Base-by-base conservation (phyloP, 768 basidiomycete genomes). In the Lentinula detonsa region DNA sequence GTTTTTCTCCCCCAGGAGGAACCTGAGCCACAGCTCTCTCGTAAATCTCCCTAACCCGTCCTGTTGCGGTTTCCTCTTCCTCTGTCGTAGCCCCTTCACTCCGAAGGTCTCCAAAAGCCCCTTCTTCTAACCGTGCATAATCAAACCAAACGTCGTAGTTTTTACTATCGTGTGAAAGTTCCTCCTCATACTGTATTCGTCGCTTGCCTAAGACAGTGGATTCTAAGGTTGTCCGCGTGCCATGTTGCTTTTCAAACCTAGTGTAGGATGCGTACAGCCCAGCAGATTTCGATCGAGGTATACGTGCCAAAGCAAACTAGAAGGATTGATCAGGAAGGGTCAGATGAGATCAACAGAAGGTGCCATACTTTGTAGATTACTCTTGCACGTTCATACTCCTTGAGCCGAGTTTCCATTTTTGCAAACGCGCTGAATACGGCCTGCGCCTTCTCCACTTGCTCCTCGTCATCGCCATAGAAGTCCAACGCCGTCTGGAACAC, bases 121-220 rank as follows among this genome's bases (percentile, higher is more conserved):
- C 91, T 73, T 98, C 97, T 70, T 98, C 97, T 37, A 99, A 71
- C 16, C 95, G 83, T 21, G 93, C 84, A 66, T 96, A 96, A 68
- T 98, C 97, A 69, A 99, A 98, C 97, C 97, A 99, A 0, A 90
- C 88, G 72, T 98, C 97, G 70, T 98, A 99, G 71, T 98, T 98
- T 46, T 89, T 85, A 0, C 93, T 88, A 64, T 98, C 94, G 61
- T 96, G 90, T 9, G 86, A 72, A 2, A 98, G 75, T 73, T 99
- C 97, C 64, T 99, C 97, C 70, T 99, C 97, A 68, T 99, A 98
- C 68, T 98, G 95, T 60, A 99, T 98, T 42, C 97, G 84, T n/a
- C 97, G 87, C 72, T 98, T 99, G 35, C 95, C 95, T 0, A 98
- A 82, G 0, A 99, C 96, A 6, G 97, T 99, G 43, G 86, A 83